A percentile compares a stretch with the other conserved stretches of the same genome.
Evolutionary conservation across 163 green algal species (phyloP).

Genomic region (Scenedesmus sp.): DNA sequence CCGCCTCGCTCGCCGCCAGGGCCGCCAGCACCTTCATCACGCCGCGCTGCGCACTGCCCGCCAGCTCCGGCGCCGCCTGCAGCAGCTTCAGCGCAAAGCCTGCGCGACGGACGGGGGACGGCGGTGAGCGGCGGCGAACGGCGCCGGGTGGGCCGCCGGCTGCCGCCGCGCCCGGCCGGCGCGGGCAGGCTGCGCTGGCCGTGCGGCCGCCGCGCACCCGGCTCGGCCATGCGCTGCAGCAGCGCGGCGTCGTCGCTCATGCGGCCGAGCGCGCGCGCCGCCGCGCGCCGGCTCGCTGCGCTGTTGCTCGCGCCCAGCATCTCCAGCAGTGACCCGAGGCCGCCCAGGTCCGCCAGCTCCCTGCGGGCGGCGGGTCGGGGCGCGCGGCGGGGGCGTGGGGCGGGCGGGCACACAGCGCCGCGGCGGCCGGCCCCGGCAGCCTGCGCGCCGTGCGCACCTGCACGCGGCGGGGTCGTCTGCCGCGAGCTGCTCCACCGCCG

Average conservation of each 20-base stretch:
- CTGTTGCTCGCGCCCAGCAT: slow-evolving; percentile 47
- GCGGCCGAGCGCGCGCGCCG: slow-evolving; percentile 46
- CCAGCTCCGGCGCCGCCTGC: slow-evolving; percentile 23
- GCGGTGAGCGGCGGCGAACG: no score
- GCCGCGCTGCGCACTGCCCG: slow-evolving; percentile 8
- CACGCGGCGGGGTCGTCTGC: slow-evolving; percentile 38
- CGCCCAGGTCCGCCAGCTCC: slow-evolving; percentile 52
- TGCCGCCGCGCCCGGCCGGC: no score
- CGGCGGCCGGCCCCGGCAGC: no score
- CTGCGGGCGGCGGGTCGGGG: no score
- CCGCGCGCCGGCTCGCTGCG: slow-evolving; percentile 41
- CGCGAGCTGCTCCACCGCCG: slow-evolving; percentile 44
- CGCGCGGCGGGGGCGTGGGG: no score
- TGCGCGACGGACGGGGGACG: no score
- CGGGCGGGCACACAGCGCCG: no score
- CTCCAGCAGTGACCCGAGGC: slow-evolving; percentile 53
- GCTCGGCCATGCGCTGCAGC: slow-evolving; percentile 39
- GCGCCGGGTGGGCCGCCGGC: no score
- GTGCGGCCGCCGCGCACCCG: slow-evolving; percentile 30
- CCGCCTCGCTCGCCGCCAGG: neutral
- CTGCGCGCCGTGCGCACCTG: no score
- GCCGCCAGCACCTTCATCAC: slow-evolving; percentile 36
- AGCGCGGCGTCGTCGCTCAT: slow-evolving; percentile 49
- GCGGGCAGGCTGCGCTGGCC: no score
- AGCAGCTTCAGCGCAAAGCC: slow-evolving; percentile 23